Evolutionary conservation across 192 early-diverging fungal genomes (phyloP).

Genomic region (Coemansia sp.): DNA sequence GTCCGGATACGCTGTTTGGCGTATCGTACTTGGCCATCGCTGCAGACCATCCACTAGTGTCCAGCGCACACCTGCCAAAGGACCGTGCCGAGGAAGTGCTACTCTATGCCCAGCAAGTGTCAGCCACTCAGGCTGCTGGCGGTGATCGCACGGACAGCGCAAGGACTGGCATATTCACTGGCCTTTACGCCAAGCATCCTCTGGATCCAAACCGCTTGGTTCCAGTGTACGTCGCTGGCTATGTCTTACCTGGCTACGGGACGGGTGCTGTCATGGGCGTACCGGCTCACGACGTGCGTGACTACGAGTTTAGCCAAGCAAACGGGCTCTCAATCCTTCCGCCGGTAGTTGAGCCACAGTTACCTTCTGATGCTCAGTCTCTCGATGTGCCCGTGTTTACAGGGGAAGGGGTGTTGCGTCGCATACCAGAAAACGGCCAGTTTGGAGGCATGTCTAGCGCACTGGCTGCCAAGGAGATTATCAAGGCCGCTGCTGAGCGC

Average conservation of each 20-base stretch:
- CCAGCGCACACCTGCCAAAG: conserved; percentile 17
- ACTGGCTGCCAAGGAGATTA: conserved; percentile 61
- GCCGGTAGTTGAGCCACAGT: conserved; percentile 54
- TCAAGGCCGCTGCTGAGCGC: conserved; percentile 47
- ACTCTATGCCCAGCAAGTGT: conserved; percentile 21
- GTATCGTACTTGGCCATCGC: conserved; percentile 73
- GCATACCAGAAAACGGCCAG: conserved; percentile 48
- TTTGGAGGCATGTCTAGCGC: conserved; percentile 66
- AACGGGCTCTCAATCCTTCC: conserved; percentile 52
- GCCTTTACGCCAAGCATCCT: conserved; percentile 67
- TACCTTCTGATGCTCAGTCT: background rate
- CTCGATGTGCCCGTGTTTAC: conserved; percentile 38
- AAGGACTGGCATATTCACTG: conserved; percentile 61
- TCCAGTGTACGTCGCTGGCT: conserved; percentile 74
- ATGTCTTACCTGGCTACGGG: conserved; percentile 77
- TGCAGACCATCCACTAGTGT: conserved; percentile 64
- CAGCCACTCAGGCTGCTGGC: conserved; percentile 21
- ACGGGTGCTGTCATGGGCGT: conserved; percentile 89
- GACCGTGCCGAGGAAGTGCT: conserved; percentile 21
- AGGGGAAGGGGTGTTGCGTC: conserved; percentile 62
- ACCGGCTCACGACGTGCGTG: conserved; percentile 77
- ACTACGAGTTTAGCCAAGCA: conserved; percentile 66
- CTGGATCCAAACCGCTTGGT: conserved; percentile 56
- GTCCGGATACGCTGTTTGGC: conserved; percentile 78
- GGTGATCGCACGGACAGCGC: conserved; percentile 16